Evolutionary conservation across 2,329 filamentous ascomycete species (phyloP).

Genomic region (Fusarium xyrophilum): DNA sequence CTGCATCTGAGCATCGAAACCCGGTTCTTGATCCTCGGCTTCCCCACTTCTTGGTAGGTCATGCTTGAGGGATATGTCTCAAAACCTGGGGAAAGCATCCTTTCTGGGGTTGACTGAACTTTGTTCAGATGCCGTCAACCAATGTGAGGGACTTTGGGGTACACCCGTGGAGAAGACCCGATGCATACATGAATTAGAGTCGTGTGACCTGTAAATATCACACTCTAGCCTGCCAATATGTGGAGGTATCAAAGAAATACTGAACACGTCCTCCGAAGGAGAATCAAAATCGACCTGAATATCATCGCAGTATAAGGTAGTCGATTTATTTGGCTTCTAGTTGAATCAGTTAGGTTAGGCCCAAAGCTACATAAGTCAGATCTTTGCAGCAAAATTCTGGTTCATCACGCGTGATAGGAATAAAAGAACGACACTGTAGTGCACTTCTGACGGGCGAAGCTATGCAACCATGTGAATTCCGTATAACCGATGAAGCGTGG

Average conservation of each 20-base stretch:
- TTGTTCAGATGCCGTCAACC: neutral
- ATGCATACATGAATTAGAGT: neutral
- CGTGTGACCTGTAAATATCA: neutral
- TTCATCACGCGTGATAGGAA: neutral
- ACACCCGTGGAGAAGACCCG: neutral
- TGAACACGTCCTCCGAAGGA: neutral
- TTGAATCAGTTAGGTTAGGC: accelerated
- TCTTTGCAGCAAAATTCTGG: accelerated
- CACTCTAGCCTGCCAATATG: accelerated
- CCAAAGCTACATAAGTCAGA: accelerated
- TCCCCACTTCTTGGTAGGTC: neutral
- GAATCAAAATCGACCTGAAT: accelerated
- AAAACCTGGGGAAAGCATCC: neutral
- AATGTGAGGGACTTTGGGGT: neutral
- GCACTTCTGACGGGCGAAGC: accelerated
- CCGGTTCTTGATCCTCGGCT: neutral
- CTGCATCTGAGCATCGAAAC: neutral
- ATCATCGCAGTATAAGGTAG: accelerated
- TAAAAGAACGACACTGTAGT: neutral
- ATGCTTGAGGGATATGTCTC: neutral
- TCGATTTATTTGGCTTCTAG: accelerated
- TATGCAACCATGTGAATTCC: neutral
- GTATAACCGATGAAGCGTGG: neutral
- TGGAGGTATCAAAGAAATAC: neutral
- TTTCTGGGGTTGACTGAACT: neutral